Base-by-base conservation (phyloP, 768 basidiomycete species). In the Serendipita sp. region DNA sequence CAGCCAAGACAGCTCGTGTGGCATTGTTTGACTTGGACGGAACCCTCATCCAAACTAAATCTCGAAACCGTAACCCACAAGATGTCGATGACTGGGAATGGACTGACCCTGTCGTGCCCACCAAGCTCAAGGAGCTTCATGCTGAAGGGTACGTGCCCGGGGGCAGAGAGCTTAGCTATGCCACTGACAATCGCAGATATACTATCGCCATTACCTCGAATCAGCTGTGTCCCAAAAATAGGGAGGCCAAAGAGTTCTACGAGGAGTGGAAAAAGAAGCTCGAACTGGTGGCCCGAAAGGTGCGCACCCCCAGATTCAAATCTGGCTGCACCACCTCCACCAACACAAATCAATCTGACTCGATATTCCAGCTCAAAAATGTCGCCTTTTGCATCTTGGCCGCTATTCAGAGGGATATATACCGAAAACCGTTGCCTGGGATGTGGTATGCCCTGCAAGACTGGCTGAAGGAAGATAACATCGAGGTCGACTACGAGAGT, bases 1-100 rank as follows among this genome's bases (percentile, higher is more conserved):
- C 45, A 20, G 20, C 20, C n/a, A 50, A 50, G 28, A n/a, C 45
- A 9, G 45, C 20, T 20, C 53, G 53, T 31, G 79, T 91, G 31
- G 86, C 88, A 7, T 79, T 83, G 14, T 88, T 93, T 65, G 93
- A 96, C 71, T 75, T 96, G 28, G 93, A 96, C 69, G 90, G 88
- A 2, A 93, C 90, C 0, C 68, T 94, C 64, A 91, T 96, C 70
- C 70, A 72, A 62, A 70, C 77, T 0, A 63, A 65, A 33, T 73
- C 71, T 16, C 73, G 73, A 4, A 51, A 26, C 5, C 65, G 65
- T 33, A 75, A 71, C 42, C 75, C 77, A 24, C 72, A 73, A 26
- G 74, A 75, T 53, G 71, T 70, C 30, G 68, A 71, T 0, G 79
- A 78, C 64, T 86, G 84, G 81, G 73, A 80, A 62, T 90, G 90